These are phyloP conservation scores for Aspergillus udagawae DNA, from an alignment of 2,329 filamentous ascomycete genomes.

Conservation along the genomic window DNA sequence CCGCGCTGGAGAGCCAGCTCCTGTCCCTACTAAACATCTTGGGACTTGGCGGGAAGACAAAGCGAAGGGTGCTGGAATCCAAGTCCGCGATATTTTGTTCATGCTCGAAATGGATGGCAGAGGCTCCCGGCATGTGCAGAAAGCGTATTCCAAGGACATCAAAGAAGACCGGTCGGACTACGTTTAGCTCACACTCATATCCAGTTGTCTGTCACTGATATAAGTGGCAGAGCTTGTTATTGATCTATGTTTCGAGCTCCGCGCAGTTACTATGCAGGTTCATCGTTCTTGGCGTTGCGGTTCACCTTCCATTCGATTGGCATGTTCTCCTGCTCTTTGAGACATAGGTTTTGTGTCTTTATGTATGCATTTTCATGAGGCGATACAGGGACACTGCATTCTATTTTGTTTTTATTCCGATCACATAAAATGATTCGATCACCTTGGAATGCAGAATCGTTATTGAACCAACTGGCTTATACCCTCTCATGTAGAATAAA, in stretches of 20 bases:
- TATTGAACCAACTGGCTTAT: neutral
- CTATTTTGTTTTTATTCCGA: neutral
- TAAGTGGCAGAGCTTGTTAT: neutral
- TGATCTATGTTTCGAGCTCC: slow-evolving; percentile 8
- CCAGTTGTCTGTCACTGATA: neutral
- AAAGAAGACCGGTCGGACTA: slow-evolving; percentile 37
- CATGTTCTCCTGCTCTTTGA: neutral
- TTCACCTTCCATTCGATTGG: slow-evolving; percentile 5
- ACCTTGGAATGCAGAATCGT: neutral
- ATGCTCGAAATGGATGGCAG: slow-evolving; percentile 74
- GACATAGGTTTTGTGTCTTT: neutral
- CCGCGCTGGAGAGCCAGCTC: slow-evolving; percentile 28
- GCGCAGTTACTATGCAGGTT: slow-evolving; percentile 21
- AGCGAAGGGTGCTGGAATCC: slow-evolving; percentile 71
- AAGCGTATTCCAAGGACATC: slow-evolving; percentile 40
- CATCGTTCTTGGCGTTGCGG: slow-evolving; percentile 24
- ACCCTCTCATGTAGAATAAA: neutral
- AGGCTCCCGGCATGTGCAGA: slow-evolving; percentile 40
- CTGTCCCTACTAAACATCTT: slow-evolving; percentile 54
- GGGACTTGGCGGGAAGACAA: slow-evolving; percentile 77
- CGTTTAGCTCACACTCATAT: neutral
- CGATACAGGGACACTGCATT: neutral
- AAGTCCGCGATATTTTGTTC: slow-evolving; percentile 76
- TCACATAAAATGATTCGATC: neutral
- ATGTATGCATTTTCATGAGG: neutral